phyloP scores from a whole-genome alignment of 768 basidiomycete species.

The Boletellus emodensis region DNA sequence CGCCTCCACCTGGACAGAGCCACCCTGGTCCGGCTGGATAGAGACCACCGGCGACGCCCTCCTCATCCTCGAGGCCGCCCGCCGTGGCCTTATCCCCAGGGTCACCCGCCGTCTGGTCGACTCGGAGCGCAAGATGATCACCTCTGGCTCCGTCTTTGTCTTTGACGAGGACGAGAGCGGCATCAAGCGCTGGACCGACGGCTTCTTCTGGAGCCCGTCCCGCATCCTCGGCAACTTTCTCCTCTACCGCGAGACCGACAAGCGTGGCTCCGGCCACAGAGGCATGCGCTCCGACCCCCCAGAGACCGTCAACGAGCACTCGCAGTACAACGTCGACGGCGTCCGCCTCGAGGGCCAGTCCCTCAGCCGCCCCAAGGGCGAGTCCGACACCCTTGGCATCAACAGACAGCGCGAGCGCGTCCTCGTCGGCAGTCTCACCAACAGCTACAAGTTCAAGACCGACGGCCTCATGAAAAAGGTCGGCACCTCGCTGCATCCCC shows the following conservation, averaged over 20 bases:
- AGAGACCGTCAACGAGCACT: constrained; percentile 38
- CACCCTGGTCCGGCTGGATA: constrained; percentile 93
- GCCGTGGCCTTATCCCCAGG: constrained; percentile 83
- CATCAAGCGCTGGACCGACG: constrained; percentile 98
- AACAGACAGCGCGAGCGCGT: constrained; percentile 77
- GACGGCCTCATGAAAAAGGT: constrained; percentile 99
- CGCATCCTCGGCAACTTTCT: constrained; percentile 93
- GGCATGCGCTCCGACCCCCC: constrained; percentile 42
- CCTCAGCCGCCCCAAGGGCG: constrained; percentile 63
- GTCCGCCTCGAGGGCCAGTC: constrained; percentile 37
- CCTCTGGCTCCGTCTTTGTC: constrained; percentile 90
- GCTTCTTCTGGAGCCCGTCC: constrained; percentile 93
- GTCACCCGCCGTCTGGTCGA: constrained; percentile 92
- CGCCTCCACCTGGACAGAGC: constrained; percentile 68
- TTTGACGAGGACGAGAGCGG: constrained; percentile 97
- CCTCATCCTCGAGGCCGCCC: constrained; percentile 93
- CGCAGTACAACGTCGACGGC: constrained; percentile 34
- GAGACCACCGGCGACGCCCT: constrained; percentile 93
- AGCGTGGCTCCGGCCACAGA: constrained; percentile 64
- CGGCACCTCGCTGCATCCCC: constrained; percentile 20
- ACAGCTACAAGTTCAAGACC: constrained; percentile 88
- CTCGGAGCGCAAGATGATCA: constrained; percentile 89
- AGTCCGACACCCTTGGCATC: constrained; percentile 42
- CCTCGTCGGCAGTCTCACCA: constrained; percentile 87
- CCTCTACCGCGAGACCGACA: constrained; percentile 92